A percentile compares a stretch with the other conserved stretches of the same genome.
phyloP scores from a whole-genome alignment of 1,284 basidiomycete genomes.

The Ganoderma meredithae region DNA sequence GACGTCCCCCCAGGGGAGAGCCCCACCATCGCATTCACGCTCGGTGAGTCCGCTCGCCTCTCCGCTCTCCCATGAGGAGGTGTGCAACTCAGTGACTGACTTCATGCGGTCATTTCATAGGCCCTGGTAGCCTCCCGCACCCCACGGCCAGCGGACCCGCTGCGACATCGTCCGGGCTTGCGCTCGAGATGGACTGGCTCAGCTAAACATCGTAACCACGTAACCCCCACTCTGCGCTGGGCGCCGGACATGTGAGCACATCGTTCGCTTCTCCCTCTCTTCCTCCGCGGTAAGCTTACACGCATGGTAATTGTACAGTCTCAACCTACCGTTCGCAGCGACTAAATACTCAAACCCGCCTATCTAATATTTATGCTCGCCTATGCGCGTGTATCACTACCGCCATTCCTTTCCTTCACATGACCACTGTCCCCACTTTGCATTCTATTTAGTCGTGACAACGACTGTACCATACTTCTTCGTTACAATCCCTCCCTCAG shows the following conservation, averaged over 20 bases:
- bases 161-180: neutral
- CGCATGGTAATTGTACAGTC: neutral
- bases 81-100: neutral
- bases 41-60: slow-evolving; percentile 8
- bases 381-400: neutral
- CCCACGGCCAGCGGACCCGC: neutral
- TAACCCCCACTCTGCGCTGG: neutral
- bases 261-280: neutral
- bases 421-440: neutral
- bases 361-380: neutral
- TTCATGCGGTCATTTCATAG: neutral
- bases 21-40: slow-evolving; percentile 13
- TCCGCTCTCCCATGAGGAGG: neutral
- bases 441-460: neutral
- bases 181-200: slow-evolving; percentile 26
- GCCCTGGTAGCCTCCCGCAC: slow-evolving; percentile 4
- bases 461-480: neutral
- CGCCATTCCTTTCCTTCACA: neutral
- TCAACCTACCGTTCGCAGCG: neutral
- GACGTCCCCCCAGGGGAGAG: neutral
- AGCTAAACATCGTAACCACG: slow-evolving; percentile 5
- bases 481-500: neutral
- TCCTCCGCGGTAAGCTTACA: neutral
- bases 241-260: neutral
- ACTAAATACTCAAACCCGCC: neutral